Evolutionary conservation across 2,329 filamentous ascomycete species (phyloP), one percentile per base, ranked within the genome.

Genomic region (Aspergillus japonicus): DNA sequence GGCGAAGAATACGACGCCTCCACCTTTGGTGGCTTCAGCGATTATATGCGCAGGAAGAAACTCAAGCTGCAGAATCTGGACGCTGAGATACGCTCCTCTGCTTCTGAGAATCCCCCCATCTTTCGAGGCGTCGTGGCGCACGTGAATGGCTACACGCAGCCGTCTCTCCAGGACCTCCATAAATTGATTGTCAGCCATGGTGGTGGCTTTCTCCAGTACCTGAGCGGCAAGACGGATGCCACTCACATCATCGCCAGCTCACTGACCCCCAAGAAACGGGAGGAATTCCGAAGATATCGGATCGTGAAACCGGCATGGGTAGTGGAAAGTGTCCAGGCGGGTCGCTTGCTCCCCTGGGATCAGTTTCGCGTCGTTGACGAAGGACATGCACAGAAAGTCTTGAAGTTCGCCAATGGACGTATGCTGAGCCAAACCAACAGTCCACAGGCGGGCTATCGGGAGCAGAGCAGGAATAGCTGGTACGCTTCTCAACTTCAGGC

Each of bases 281-380:
- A 94, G 56, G 95, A 99, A 65, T 97, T 96, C 71, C 85, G 82
- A 56, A 87, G 86, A 64, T 97, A 98, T 75, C 87, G 94, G 50
- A 91, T 99, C 42, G 95, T 97, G 54, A 96, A 95, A 75, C 95
- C 95, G 0, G 88, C 91, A 21, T 99, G 95, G 95, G 85, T 99
- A 3, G 88, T 92, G 14, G 94, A 99, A 67, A 97, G 93, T 62
- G 86, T 98, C 50, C 82, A 86, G 59, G 90, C 91, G 6, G 92
- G 92, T 5, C 89, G 85, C 68, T 77, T 97, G 49, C 80, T 98
- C 29, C 89, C 94, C 0, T 99, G 96, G 95, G 83, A 89, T 61
- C 82, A 87, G 12, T 99, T 95, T 71, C 86, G 91, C 31, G 87
- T 97, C 0, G 80, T 97, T 4, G 90, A 95, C 65, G 91, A 96